phyloP scores from a whole-genome alignment of 2,329 filamentous ascomycete species.

The Fusarium pseudoanthophilum region DNA sequence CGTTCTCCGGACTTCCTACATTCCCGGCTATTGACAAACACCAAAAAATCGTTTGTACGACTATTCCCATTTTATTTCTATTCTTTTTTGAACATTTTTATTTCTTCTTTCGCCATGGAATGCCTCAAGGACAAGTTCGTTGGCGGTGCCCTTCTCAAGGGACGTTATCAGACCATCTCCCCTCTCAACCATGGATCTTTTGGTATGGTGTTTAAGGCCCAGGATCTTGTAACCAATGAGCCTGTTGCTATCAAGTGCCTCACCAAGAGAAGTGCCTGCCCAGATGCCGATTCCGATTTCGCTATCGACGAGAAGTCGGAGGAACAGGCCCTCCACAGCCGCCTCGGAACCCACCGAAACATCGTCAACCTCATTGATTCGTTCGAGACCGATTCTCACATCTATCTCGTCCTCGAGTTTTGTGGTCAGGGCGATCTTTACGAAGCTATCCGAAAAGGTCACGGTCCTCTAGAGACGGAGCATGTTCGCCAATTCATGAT shows the following conservation, averaged over 20 bases:
- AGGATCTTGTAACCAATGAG: constrained; percentile 79
- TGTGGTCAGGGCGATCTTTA: constrained; percentile 96
- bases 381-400: constrained; percentile 91
- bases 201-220: constrained; percentile 96
- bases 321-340: constrained; percentile 81
- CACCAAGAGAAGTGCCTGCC: constrained; percentile 78
- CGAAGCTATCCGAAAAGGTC: constrained; percentile 91
- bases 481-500: constrained; percentile 98
- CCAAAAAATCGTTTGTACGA: constrained; percentile 47
- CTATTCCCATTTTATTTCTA: constrained; percentile 39
- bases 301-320: constrained; percentile 85
- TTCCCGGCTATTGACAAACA: constrained; percentile 34
- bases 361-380: constrained; percentile 92
- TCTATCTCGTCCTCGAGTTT: constrained; percentile 94
- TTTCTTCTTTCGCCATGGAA: constrained; percentile 66
- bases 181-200: constrained; percentile 99
- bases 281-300: constrained; percentile 70
- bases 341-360: constrained; percentile 83
- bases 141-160: constrained; percentile 82
- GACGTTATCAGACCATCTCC: constrained; percentile 90
- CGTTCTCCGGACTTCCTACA: constrained; percentile 17
- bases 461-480: constrained; percentile 91
- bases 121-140: constrained; percentile 87
- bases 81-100: constrained; percentile 30
- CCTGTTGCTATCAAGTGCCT: constrained; percentile 96